Evolutionary conservation across 2,329 filamentous ascomycete species (phyloP), one percentile per base, ranked within the genome.

Genomic region (Trichophyton verrucosum): DNA sequence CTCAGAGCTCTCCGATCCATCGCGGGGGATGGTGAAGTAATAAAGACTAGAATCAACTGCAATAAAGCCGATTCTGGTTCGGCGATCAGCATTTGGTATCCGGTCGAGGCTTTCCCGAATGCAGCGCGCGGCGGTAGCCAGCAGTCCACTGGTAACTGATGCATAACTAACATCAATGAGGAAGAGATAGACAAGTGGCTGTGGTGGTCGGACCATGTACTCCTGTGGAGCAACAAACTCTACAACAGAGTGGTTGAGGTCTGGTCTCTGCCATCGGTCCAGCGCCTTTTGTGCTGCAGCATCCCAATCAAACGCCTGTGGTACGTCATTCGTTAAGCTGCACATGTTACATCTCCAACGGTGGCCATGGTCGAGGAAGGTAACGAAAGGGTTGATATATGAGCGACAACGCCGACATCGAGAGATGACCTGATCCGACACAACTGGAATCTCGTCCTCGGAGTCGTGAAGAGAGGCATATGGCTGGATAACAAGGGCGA

Each of bases 271-370:
- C 88, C 94, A 95, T 71, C 94, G 81, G 73, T 99, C 92, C 58
- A 95, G 86, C 59, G 85, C 88, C 78, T 95, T 91, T 75, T 97
- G 92, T 60, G 91, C 81, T 51, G 89, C 87, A 38, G 90, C 86
- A 75, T 99, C 94, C 94, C 94, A 99, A 73, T 99, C 94, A 67
- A 99, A 99, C 42, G 91, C 91, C 75, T 99, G 94, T n/a, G 94
- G 94, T 44, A 97, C 92, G 68, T 99, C 94, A 73, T 99, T 99
- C 67, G 91, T 96, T 65, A 99, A 80, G 75, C 96, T 97, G 76
- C 94, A 99, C 91, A 99, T 96, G 77, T 99, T 99, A 79, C 94
- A 99, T 70, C 92, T 87, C 94, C 94, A 99, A 71, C 94, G 84
- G 76, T 99, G 94, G 55, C 94, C 94, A 71, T 97, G 90, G 69